phyloP scores from a whole-genome alignment of 106 monocot species.

The Dioscorea zingiberensis region DNA sequence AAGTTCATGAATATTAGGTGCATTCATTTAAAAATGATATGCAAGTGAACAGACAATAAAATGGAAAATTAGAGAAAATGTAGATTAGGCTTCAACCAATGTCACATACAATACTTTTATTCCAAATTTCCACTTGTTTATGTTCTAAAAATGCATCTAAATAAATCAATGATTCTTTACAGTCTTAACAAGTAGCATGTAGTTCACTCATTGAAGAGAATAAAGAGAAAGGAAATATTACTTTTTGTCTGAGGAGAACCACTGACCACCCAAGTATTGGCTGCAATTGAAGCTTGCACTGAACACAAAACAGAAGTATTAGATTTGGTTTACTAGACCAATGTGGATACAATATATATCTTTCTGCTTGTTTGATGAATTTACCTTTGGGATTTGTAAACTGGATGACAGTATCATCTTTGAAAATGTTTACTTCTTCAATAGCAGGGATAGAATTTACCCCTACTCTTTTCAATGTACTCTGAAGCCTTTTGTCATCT shows the following conservation, averaged over 20 bases:
- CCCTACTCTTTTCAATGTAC: slow-evolving; percentile 15
- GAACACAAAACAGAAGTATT: not conserved
- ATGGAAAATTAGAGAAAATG: not conserved
- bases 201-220: not conserved
- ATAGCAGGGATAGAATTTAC: slow-evolving; percentile 13
- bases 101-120: not conserved
- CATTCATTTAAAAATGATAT: too few species aligned
- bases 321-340: too few species aligned
- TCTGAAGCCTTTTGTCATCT: slow-evolving; percentile 17
- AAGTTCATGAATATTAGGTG: not conserved
- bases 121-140: not conserved
- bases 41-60: too few species aligned
- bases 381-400: slow-evolving; percentile 18
- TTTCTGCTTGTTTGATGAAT: too few species aligned
- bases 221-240: not conserved
- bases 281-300: slow-evolving; percentile 18
- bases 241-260: slow-evolving; percentile 15
- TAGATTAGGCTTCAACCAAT: not conserved
- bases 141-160: too few species aligned
- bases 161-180: not conserved
- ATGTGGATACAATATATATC: too few species aligned
- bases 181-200: not conserved
- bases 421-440: slow-evolving; percentile 19
- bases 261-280: slow-evolving; percentile 16
- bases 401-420: slow-evolving; percentile 10